These are phyloP conservation scores for Penicillium sp. DNA, from an alignment of 2,329 filamentous ascomycete genomes.

Conservation along the genomic window DNA sequence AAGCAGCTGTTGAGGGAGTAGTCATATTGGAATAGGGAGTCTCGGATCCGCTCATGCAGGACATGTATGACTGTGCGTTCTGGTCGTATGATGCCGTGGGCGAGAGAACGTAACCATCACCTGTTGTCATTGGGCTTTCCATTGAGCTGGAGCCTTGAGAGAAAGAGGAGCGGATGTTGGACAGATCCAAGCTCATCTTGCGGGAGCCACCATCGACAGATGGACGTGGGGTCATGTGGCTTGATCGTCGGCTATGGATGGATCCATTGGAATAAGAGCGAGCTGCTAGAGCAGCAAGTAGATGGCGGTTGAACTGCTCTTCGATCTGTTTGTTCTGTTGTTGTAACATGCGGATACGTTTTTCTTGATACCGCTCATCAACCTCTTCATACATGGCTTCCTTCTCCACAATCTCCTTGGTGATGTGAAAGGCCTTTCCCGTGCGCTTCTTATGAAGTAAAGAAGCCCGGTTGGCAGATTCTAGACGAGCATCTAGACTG, in stretches of 20 bases:
- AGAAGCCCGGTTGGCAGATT: conserved; percentile 85
- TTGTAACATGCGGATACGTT: conserved; percentile 41
- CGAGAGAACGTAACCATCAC: conserved; percentile 27
- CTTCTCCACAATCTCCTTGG: conserved; percentile 79
- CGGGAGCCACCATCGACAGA: conserved; percentile 28
- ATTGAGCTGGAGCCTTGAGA: conserved; percentile 25
- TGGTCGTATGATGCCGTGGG: conserved; percentile 26
- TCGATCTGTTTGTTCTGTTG: conserved; percentile 40
- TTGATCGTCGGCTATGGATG: conserved; percentile 31
- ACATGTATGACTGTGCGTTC: conserved; percentile 25
- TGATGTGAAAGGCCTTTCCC: conserved; percentile 76
- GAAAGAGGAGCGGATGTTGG: conserved; percentile 30
- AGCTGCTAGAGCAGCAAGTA: conserved; percentile 37
- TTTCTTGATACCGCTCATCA: conserved; percentile 65
- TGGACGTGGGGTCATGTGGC: conserved; percentile 24
- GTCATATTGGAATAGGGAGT: conserved; percentile 24
- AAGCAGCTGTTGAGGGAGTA: conserved; percentile 13
- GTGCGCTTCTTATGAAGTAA: conserved; percentile 86
- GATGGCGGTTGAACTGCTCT: conserved; percentile 38
- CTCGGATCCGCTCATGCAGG: conserved; percentile 19
- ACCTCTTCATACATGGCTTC: conserved; percentile 98
- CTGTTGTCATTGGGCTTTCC: conserved; percentile 28
- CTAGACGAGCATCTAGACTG: conserved; percentile 80
- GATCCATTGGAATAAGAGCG: conserved; percentile 16
- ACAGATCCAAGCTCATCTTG: conserved; percentile 40